Percentiles rank a stretch among this genome's conserved stretches.
Evolutionary conservation across 2,329 filamentous ascomycete species (phyloP).

Genomic region (Pleoardoris graminearum): DNA sequence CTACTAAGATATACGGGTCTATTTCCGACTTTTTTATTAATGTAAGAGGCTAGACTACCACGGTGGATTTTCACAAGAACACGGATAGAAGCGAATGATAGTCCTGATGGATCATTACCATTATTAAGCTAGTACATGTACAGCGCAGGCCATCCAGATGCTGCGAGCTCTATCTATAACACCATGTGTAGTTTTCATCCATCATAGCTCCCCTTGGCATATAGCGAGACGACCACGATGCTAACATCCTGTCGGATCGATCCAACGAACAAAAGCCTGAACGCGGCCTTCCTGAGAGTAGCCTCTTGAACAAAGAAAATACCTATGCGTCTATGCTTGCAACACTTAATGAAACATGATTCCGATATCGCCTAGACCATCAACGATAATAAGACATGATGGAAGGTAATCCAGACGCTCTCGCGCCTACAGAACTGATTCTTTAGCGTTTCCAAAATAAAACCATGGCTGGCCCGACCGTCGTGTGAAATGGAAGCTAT

Average conservation of each 20-base stretch:
- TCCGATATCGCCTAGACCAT: conserved; percentile 24
- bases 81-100: too few species aligned
- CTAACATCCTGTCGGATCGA: conserved; percentile 17
- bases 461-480: not conserved
- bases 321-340: conserved; percentile 41
- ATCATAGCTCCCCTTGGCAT: conserved; percentile 33
- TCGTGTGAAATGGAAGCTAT: not conserved
- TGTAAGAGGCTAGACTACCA: too few species aligned
- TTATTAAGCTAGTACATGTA: conserved; percentile 38
- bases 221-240: conserved; percentile 21
- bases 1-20: too few species aligned
- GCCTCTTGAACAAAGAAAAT: conserved; percentile 25
- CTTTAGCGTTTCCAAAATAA: not conserved
- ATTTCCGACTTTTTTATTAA: too few species aligned
- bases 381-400: conserved; percentile 33
- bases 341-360: conserved; percentile 28
- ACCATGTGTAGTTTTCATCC: conserved; percentile 35
- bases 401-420: conserved; percentile 25
- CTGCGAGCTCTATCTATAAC: conserved; percentile 38
- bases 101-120: conserved; percentile 36
- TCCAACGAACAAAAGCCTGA: conserved; percentile 19
- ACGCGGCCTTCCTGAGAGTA: conserved; percentile 17
- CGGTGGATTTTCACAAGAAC: too few species aligned
- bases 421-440: conserved; percentile 6
- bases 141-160: conserved; percentile 26